Base-by-base conservation (phyloP, 805 yeast species). In the Wilhelminamyces savonicus region DNA sequence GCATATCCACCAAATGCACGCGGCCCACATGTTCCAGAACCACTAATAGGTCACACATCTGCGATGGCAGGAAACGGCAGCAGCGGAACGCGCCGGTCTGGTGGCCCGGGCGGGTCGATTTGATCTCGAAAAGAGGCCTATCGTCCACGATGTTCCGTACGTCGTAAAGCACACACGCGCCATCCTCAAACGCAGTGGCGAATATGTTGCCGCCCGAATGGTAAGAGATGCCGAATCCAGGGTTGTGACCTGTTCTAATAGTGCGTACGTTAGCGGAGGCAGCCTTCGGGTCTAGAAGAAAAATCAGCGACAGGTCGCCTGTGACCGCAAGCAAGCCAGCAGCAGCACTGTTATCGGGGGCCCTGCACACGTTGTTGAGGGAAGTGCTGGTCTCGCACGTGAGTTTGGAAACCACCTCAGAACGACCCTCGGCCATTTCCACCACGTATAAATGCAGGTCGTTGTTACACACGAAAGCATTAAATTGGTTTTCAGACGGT, bases 21-120 rank as follows among this genome's bases (percentile, higher is more conserved):
- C 95, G 67, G 0, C 94, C 94, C 30, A 77, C 81, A 44, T 88
- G 95, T 51, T 88, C 97, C 31, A 82, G 71, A 3, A 88, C 66
- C 30, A 82, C 73, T 33, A 88, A 59, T 35, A 86, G 54, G 53
- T 88, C 95, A 43, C 81, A 88, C 11, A 81, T 62, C 4, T 84
- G 80, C 15, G 82, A 65, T 54, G 70, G 44, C 20, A 69, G 62
- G 25, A 69, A 59, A 41, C 65, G 62, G 41, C 67, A 59, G 36
- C 79, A 76, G 36, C 92, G 62, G 47, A 82, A 80, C 1, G 87
- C 83, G 3, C 90, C 88, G 27, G 49, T 70, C 36, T 55, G 63
- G 42, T 71, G 61, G 18, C 67, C 62, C 7, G 59, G 62, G 39
- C 88, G 61, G 0, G 90, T 78, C 3, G 87, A 77, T 28, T 61